These are phyloP conservation scores for Malassezia sympodialis DNA, from an alignment of 1,284 basidiomycete genomes.

Conservation along the genomic window DNA sequence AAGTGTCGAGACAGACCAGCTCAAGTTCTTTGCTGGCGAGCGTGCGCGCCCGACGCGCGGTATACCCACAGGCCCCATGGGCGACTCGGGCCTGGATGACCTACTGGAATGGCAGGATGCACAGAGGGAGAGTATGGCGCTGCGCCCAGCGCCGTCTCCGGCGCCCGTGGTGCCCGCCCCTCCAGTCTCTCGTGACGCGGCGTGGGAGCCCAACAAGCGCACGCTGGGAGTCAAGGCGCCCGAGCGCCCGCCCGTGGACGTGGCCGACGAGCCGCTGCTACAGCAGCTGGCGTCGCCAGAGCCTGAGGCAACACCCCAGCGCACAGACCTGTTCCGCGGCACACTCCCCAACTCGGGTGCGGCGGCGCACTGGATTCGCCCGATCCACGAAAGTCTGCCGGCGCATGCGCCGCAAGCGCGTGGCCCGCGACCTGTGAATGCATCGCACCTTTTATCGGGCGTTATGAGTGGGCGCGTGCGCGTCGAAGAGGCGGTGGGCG, in stretches of 20 bases:
- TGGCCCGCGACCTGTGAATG: slow-evolving; percentile 4
- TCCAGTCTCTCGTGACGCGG: not conserved
- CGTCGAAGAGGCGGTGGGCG: slow-evolving; percentile 17
- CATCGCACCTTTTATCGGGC: slow-evolving; percentile 1
- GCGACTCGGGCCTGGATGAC: slow-evolving; percentile 40
- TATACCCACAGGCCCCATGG: slow-evolving; percentile 18
- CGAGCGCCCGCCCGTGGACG: not conserved
- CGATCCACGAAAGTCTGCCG: slow-evolving; percentile 36
- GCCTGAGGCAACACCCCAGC: not conserved
- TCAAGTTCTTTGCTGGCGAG: slow-evolving; percentile 26
- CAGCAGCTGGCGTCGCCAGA: not conserved
- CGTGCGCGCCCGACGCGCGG: slow-evolving; percentile 3
- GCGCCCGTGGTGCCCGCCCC: not conserved
- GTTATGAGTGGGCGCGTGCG: slow-evolving; percentile 7
- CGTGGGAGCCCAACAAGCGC: slow-evolving; percentile 1
- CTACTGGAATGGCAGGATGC: slow-evolving; percentile 20
- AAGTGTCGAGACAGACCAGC: slow-evolving; percentile 17
- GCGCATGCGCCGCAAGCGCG: not conserved
- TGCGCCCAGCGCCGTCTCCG: not conserved
- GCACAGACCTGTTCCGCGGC: slow-evolving; percentile 38
- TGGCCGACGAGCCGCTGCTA: not conserved
- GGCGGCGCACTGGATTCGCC: slow-evolving; percentile 41
- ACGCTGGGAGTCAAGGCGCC: not conserved
- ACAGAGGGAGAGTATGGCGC: slow-evolving; percentile 2
- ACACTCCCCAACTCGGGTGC: slow-evolving; percentile 36